These are phyloP conservation scores for Geotrichum siamense DNA, from an alignment of 1,139 yeast genomes.

Conservation along the genomic window DNA sequence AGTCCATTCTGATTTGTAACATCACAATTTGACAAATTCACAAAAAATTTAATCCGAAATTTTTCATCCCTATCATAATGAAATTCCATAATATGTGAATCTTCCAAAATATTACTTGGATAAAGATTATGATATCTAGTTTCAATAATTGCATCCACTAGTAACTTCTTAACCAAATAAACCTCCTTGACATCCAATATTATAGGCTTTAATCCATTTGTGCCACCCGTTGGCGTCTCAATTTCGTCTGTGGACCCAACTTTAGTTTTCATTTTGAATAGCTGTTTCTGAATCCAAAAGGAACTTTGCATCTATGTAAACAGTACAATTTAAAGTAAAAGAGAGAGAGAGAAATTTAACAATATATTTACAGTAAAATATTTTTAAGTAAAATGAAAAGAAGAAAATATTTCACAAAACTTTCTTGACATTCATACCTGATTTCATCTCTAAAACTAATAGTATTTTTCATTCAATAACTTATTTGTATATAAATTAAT, in stretches of 20 bases:
- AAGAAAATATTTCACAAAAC: too few relatives aligned
- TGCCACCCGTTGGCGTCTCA: background rate
- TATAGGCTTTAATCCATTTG: background rate
- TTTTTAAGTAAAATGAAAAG: too few relatives aligned
- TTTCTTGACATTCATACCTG: too few relatives aligned
- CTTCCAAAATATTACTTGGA: background rate
- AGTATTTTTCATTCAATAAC: too few relatives aligned
- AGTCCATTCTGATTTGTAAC: background rate
- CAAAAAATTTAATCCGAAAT: background rate
- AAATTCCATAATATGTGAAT: slow-evolving; percentile 1
- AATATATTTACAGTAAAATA: too few relatives aligned
- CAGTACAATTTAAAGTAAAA: background rate
- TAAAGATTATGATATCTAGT: background rate
- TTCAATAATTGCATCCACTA: background rate
- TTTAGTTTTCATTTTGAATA: background rate
- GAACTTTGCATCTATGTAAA: background rate
- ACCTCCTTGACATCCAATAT: background rate
- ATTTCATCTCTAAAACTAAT: too few relatives aligned
- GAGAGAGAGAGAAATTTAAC: background rate
- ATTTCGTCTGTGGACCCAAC: background rate
- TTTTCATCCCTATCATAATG: background rate
- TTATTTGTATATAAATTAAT: too few relatives aligned
- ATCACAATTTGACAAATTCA: background rate
- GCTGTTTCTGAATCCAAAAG: background rate
- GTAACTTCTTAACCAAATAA: background rate